Evolutionary conservation across 352 stramenopile species (phyloP), one percentile per base, ranked within the genome.

Genomic region (Globisporangium canariense): DNA sequence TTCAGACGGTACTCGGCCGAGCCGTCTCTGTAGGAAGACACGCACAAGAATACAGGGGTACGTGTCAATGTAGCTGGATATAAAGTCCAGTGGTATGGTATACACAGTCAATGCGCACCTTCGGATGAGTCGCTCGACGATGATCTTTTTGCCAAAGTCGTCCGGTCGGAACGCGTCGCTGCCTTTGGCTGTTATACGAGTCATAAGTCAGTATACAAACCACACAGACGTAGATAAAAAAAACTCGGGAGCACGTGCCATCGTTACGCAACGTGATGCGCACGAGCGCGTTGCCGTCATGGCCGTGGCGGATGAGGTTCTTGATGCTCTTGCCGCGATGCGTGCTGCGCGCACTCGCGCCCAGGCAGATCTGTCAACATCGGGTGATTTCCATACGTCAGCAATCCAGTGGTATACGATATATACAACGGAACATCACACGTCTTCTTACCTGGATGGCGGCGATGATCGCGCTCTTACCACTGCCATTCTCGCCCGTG

Each of bases 381-480:
- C 32, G 32, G 86, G 20, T 46, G 13, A n/a, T 53, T 20, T n/a
- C 20, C 9, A 30, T 41, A 58, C 28, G 41, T 60, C 11, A 56
- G 30, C 36, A 9, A 9, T n/a, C 36, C 41, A 10, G 20, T 41
- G 4, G 3, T 82, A 0, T 74, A 90, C 66, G 46, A 4, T 5
- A 4, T 40, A 36, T 13, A 64, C 14, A 11, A 6, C 34, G 14
- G 36, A 28, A 20, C 25, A 32, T 18, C 9, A 55, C 16, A 55
- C 2, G 40, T 3, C 38, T 5, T 9, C 43, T 20, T 25, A 98
- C 96, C 79, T 99, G 97, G 45, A 99, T 91, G 2, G 97, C 97
- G 6, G 96, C 97, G 10, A 99, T 90, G 66, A 99, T 98, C 28
- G 97, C 96, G 18, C 90, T 98, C 74, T 99, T 99, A 25, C 97